A percentile compares a stretch with the other conserved stretches of the same genome.
These are phyloP conservation scores for Venturia aucupariae DNA, from an alignment of 2,329 filamentous ascomycete genomes.

Conservation along the genomic window DNA sequence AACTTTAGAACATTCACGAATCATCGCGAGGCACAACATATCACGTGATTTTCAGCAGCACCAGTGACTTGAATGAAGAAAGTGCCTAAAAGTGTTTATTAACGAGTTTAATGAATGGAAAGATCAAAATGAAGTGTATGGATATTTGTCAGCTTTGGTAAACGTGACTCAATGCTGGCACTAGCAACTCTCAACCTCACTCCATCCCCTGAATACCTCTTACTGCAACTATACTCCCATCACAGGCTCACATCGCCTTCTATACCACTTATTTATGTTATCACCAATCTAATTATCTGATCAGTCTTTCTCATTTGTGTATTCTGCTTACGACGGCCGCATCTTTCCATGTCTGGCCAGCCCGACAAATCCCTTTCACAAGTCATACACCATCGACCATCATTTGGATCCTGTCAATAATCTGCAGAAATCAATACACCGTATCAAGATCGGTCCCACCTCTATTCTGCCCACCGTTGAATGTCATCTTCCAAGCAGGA, in stretches of 20 bases:
- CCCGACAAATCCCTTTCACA: not conserved
- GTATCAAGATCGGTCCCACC: not conserved
- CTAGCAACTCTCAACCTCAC: not conserved
- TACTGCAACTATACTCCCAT: not conserved
- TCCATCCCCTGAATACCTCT: not conserved
- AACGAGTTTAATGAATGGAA: not conserved
- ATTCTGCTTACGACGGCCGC: not conserved
- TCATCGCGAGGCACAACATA: not conserved
- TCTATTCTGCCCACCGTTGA: not conserved
- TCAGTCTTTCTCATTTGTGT: not conserved
- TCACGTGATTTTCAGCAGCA: not conserved
- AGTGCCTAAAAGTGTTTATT: not conserved
- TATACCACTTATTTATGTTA: not conserved
- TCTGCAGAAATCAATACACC: not conserved
- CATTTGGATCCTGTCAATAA: not conserved
- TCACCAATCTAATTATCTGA: not conserved
- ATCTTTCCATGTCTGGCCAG: not conserved
- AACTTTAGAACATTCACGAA: constrained; percentile 4
- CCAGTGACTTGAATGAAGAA: not conserved
- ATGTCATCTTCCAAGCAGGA: not conserved
- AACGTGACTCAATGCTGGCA: not conserved
- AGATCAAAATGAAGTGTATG: not conserved
- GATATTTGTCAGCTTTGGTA: not conserved
- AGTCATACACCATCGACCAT: not conserved
- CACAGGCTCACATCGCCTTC: too few species aligned